phyloP scores from a whole-genome alignment of 306 rosid species.

The Cucumis sativus region DNA sequence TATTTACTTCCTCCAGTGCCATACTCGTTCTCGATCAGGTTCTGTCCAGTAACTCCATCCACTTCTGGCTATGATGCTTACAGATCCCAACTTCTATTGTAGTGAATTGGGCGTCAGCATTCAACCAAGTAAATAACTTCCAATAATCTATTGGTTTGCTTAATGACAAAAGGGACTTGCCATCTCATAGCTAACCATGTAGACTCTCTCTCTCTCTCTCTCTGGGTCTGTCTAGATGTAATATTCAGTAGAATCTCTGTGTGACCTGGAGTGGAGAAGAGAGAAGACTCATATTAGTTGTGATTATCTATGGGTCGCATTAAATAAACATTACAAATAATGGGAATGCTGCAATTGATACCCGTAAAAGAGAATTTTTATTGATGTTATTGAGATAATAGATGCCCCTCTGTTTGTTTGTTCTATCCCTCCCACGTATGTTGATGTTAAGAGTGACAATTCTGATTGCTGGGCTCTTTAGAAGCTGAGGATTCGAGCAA shows the following conservation, averaged over 20 bases:
- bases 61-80: conserved; percentile 46
- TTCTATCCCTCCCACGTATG: not conserved
- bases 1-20: conserved; percentile 51
- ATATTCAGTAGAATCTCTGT: not conserved
- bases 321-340: not conserved
- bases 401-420: not conserved
- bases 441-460: not conserved
- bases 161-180: not conserved
- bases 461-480: not conserved
- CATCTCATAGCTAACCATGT: not conserved
- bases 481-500: not conserved
- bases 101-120: conserved; percentile 7
- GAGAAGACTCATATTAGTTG: not conserved
- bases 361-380: not conserved
- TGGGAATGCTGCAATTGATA: not conserved
- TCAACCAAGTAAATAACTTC: not conserved
- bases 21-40: conserved; percentile 52
- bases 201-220: not conserved
- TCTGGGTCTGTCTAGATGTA: not conserved
- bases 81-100: conserved; percentile 46
- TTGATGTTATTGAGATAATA: not conserved
- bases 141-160: not conserved
- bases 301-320: not conserved
- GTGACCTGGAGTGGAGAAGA: not conserved
- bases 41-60: conserved; percentile 43